Conservation (phyloP, 805 yeast genomes). For the Saccharomyces cerevisiae region DNA sequence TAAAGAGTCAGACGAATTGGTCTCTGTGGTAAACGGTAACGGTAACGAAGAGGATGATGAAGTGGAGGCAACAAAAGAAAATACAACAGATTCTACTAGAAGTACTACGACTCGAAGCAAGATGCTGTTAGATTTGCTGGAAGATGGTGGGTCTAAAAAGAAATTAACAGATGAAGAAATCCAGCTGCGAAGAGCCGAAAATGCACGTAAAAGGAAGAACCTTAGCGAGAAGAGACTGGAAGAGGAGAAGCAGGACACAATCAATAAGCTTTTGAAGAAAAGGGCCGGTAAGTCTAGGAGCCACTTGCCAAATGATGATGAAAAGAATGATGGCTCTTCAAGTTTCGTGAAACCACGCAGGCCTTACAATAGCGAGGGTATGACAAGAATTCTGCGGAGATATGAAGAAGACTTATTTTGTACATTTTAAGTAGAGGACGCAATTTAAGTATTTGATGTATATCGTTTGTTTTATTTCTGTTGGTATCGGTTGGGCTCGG, state of each 20-base stretch:
- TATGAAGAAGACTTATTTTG: constrained; percentile 14
- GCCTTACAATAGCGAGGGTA: constrained; percentile 22
- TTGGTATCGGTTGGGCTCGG: neutral
- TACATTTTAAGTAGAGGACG: constrained; percentile 1
- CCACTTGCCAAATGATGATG: constrained; percentile 15
- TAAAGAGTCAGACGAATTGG: constrained; percentile 12
- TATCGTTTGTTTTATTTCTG: neutral
- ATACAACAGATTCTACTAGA: constrained; percentile 17
- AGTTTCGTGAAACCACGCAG: constrained; percentile 24
- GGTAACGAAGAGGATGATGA: constrained; percentile 17
- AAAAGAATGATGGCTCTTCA: constrained; percentile 9
- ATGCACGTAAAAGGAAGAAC: constrained; percentile 81
- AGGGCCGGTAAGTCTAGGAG: constrained; percentile 67
- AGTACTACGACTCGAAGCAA: constrained; percentile 14
- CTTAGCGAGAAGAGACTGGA: constrained; percentile 73
- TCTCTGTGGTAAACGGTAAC: constrained; percentile 7
- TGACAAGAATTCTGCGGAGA: constrained; percentile 19
- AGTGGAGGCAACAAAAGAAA: constrained; percentile 12
- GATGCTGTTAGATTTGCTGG: constrained; percentile 15
- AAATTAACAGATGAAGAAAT: constrained; percentile 77
- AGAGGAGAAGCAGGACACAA: constrained; percentile 87
- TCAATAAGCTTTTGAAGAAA: constrained; percentile 76
- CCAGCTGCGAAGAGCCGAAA: constrained; percentile 74
- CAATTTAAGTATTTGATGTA: neutral
- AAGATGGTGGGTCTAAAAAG: constrained; percentile 31